phyloP scores from a whole-genome alignment of 2,329 filamentous ascomycete species.

The Hypoxylon sp. region DNA sequence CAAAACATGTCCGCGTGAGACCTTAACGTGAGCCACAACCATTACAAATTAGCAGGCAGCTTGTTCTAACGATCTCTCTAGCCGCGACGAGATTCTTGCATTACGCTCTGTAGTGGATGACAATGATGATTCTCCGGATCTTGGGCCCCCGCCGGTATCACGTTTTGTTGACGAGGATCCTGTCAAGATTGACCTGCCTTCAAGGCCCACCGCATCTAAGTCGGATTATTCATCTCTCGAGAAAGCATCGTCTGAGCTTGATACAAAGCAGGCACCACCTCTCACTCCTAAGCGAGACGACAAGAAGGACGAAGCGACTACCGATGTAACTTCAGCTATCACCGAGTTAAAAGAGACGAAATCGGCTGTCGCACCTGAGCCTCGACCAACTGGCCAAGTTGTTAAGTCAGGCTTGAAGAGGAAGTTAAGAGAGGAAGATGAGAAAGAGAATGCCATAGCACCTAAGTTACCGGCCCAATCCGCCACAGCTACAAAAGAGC shows the following conservation, averaged over 20 bases:
- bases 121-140: slow-evolving; percentile 75
- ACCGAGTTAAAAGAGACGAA: slow-evolving; percentile 22
- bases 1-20: slow-evolving; percentile 76
- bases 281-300: slow-evolving; percentile 13
- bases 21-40: slow-evolving; percentile 69
- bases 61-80: slow-evolving; percentile 55
- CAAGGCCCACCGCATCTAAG: slow-evolving; percentile 36
- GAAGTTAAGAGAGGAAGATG: slow-evolving; percentile 70
- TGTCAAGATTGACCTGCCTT: slow-evolving; percentile 67
- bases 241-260: slow-evolving; percentile 27
- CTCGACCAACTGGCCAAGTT: slow-evolving; percentile 44
- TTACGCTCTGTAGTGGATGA: slow-evolving; percentile 65
- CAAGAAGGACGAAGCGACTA: slow-evolving; percentile 27
- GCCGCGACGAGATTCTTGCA: slow-evolving; percentile 75
- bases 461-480: slow-evolving; percentile 54
- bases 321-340: slow-evolving; percentile 11
- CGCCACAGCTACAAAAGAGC: slow-evolving; percentile 52
- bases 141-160: slow-evolving; percentile 75
- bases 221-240: slow-evolving; percentile 33
- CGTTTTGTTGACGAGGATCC: slow-evolving; percentile 71
- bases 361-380: slow-evolving; percentile 17
- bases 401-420: slow-evolving; percentile 70
- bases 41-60: not conserved
- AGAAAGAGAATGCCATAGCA: slow-evolving; percentile 60
- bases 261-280: slow-evolving; percentile 15